phyloP scores from a whole-genome alignment of 192 early-diverging fungal species.

The Podila minutissima region DNA sequence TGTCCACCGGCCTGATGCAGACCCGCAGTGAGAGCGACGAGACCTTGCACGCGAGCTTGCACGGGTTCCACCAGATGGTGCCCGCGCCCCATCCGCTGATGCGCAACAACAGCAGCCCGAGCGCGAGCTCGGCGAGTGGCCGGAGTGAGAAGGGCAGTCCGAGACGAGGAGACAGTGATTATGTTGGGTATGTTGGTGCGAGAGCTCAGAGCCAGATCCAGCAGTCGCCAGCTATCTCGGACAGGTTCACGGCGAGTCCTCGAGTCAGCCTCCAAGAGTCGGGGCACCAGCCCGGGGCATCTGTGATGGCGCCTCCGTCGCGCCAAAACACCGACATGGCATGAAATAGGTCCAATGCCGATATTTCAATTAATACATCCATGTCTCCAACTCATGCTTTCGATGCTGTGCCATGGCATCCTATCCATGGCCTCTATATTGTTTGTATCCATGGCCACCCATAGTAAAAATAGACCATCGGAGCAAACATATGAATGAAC shows the following conservation, averaged over 20 bases:
- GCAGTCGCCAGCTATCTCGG: not conserved
- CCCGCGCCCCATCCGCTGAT: not conserved
- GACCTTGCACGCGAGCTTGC: not conserved
- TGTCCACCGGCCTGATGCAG: not conserved
- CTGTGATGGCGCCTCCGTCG: no score
- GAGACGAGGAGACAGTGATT: not conserved
- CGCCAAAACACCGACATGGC: no score
- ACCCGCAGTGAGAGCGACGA: slow-evolving; percentile 1
- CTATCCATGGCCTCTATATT: no score
- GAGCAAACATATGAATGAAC: not conserved
- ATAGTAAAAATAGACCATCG: no score
- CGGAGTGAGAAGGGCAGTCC: not conserved
- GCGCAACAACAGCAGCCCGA: not conserved
- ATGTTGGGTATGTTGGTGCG: not conserved
- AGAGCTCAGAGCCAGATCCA: not conserved
- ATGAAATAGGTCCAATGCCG: no score
- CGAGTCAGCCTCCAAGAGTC: not conserved
- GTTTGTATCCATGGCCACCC: no score
- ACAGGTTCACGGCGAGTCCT: not conserved
- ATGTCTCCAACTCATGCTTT: no score
- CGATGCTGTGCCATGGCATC: no score
- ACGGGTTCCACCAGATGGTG: not conserved
- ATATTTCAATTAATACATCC: no score
- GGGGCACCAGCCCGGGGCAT: not conserved
- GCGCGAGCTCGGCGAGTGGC: not conserved